A percentile compares a stretch with the other conserved stretches of the same genome.
Evolutionary conservation across 1,139 yeast genomes (phyloP).

Genomic region (Sugiyamaella novakii): DNA sequence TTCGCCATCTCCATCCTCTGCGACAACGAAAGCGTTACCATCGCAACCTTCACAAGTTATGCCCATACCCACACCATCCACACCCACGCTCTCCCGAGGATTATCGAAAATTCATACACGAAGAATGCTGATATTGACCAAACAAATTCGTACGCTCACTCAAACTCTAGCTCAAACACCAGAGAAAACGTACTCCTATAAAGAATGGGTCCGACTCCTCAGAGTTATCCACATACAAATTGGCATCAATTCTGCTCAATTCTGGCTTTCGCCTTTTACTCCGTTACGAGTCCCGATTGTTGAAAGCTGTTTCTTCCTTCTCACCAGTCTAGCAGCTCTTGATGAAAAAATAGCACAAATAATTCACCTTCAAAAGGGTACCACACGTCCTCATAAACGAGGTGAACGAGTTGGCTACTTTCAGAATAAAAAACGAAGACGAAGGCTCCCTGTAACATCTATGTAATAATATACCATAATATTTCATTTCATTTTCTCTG

Average conservation of each 20-base stretch:
- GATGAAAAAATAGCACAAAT: slow-evolving; percentile 31
- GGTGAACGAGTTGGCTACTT: slow-evolving; percentile 14
- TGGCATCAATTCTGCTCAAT: slow-evolving; percentile 35
- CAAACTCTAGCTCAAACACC: slow-evolving; percentile 41
- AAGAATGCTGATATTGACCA: slow-evolving; percentile 36
- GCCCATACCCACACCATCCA: neutral
- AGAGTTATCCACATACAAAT: slow-evolving; percentile 37
- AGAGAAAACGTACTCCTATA: slow-evolving; percentile 43
- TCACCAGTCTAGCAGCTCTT: slow-evolving; percentile 48
- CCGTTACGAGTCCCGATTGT: slow-evolving; percentile 68
- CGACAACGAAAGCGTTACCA: neutral
- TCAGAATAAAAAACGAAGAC: neutral
- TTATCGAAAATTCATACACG: slow-evolving; percentile 25
- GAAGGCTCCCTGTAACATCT: too few relatives aligned
- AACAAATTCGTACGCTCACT: slow-evolving; percentile 30
- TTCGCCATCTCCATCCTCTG: neutral
- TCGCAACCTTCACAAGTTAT: neutral
- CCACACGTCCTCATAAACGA: slow-evolving; percentile 2
- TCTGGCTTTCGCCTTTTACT: slow-evolving; percentile 62
- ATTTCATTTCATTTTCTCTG: too few relatives aligned
- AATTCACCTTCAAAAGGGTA: slow-evolving; percentile 12
- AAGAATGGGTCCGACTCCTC: slow-evolving; percentile 51
- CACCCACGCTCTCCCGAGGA: neutral
- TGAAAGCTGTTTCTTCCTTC: slow-evolving; percentile 64
- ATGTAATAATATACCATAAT: too few relatives aligned